These are phyloP conservation scores for Toxoplasma gondii DNA, from an alignment of 169 alveolate genomes.

Conservation along the genomic window DNA sequence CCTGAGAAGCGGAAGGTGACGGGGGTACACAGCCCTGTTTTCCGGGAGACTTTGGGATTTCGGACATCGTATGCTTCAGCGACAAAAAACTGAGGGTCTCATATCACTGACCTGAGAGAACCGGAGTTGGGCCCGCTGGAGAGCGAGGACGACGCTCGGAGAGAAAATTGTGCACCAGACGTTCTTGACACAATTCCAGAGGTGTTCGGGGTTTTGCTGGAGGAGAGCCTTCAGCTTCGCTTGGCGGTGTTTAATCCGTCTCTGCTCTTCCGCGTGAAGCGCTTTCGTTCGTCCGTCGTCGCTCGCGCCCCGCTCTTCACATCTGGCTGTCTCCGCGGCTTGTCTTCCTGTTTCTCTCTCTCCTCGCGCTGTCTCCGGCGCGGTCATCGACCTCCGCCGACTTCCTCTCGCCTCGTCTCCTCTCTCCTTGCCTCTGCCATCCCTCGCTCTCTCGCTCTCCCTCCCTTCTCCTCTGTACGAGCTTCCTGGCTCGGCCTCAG, in stretches of 20 bases:
- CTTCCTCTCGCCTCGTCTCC: background rate
- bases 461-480: no score
- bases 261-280: background rate
- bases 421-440: background rate
- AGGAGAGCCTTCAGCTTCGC: background rate
- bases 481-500: no score
- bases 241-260: background rate
- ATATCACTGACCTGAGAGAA: slow-evolving; percentile 49
- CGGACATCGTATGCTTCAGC: no score
- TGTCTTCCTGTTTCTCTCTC: background rate
- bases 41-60: no score
- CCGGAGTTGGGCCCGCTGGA: slow-evolving; percentile 51
- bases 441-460: background rate
- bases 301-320: background rate
- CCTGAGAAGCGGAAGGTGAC: no score
- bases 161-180: slow-evolving; percentile 65
- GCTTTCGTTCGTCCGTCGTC: background rate
- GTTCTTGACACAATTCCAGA: slow-evolving; percentile 25
- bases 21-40: no score
- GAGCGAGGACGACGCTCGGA: slow-evolving; percentile 60
- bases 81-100: no score
- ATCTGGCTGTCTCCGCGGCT: background rate
- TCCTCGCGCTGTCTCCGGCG: background rate
- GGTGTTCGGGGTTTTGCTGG: slow-evolving; percentile 35
- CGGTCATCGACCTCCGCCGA: background rate